Evolutionary conservation across 495 filamentous ascomycete species (phyloP).

Genomic region (Aspergillus kassunensis): DNA sequence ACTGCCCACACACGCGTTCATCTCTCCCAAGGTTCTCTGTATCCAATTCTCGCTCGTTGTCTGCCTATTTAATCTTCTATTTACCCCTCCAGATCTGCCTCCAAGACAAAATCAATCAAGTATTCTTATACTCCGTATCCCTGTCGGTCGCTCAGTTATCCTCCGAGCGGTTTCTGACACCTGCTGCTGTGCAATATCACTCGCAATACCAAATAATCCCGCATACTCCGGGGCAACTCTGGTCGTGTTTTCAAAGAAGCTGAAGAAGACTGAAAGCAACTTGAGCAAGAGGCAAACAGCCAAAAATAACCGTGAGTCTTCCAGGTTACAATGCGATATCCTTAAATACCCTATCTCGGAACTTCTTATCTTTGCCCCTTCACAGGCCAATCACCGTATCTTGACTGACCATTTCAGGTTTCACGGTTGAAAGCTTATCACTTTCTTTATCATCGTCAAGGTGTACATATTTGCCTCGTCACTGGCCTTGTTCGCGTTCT

Average conservation of each 20-base stretch:
- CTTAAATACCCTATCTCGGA: neutral
- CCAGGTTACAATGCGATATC: neutral
- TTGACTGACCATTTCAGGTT: slow-evolving; percentile 17
- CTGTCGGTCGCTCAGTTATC: slow-evolving; percentile 8
- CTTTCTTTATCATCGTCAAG: slow-evolving; percentile 12
- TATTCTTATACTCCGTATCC: slow-evolving; percentile 3
- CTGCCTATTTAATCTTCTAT: slow-evolving; percentile 6
- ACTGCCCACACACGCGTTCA: neutral
- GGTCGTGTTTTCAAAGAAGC: no score
- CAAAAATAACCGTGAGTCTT: slow-evolving; percentile 1
- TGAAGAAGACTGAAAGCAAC: slow-evolving; percentile 1
- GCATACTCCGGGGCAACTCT: no score
- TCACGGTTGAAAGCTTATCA: slow-evolving; percentile 25
- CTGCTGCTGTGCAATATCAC: slow-evolving; percentile 7
- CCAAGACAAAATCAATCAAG: no score
- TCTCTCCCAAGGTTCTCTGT: neutral
- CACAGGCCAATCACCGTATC: slow-evolving; percentile 21
- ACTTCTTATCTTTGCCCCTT: slow-evolving; percentile 33
- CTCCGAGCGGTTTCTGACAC: slow-evolving; percentile 17
- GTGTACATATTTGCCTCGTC: slow-evolving; percentile 19
- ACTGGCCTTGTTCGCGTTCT: slow-evolving; percentile 10
- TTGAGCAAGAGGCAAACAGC: no score
- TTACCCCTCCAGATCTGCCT: neutral
- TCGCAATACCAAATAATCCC: slow-evolving; percentile 16
- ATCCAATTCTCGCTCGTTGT: neutral